Conservation (phyloP, 805 yeast species). For the Ogataea siamensis region DNA sequence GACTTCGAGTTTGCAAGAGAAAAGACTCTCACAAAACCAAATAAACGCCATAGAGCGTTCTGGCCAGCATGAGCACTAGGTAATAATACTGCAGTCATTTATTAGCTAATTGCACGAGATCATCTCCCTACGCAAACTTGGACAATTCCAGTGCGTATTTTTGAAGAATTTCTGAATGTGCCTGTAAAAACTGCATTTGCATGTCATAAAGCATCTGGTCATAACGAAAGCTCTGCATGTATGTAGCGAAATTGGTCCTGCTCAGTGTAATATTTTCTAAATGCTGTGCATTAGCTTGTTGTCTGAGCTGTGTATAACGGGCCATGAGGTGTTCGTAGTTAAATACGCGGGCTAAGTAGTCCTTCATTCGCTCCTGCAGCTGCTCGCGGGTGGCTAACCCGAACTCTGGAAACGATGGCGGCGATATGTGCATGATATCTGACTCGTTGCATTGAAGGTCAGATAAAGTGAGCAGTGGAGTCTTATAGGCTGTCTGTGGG, state of each 20-base stretch:
- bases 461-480: slow-evolving; percentile 13
- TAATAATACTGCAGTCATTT: too few species aligned
- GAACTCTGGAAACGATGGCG: slow-evolving; percentile 7
- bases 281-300: slow-evolving; percentile 14
- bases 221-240: slow-evolving; percentile 18
- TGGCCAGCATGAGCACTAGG: too few species aligned
- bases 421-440: slow-evolving; percentile 5
- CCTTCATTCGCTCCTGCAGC: slow-evolving; percentile 3
- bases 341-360: slow-evolving; percentile 12
- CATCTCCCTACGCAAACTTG: slow-evolving; percentile 2
- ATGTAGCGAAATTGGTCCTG: slow-evolving; percentile 12
- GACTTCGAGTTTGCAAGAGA: too few species aligned
- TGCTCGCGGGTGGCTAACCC: neutral
- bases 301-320: slow-evolving; percentile 16
- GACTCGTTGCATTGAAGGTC: slow-evolving; percentile 23
- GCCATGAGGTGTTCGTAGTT: slow-evolving; percentile 15
- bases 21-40: too few species aligned
- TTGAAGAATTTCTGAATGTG: slow-evolving; percentile 10
- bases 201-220: slow-evolving; percentile 15
- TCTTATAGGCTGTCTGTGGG: neutral
- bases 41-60: too few species aligned
- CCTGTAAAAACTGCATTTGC: slow-evolving; percentile 14
- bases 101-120: too few species aligned
- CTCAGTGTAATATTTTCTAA: slow-evolving; percentile 16
- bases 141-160: slow-evolving; percentile 6